Base-by-base conservation (phyloP, 208 protist genomes). In the Jaenimonas drosophilae region DNA sequence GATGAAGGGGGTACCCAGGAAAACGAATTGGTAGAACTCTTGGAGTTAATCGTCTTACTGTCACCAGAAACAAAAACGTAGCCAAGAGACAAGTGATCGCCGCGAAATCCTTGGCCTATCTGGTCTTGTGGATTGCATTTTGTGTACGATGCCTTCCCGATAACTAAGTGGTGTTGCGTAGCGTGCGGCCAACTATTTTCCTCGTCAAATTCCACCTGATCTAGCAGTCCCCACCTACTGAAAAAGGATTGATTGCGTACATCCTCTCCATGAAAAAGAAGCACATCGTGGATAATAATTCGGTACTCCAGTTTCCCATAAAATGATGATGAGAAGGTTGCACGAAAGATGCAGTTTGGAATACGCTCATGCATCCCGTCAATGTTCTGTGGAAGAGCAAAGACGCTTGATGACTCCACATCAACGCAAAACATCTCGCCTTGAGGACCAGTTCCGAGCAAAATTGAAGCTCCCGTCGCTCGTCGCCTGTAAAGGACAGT, bases 271-370 rank as follows among this genome's bases (percentile, higher is more conserved):
- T 85, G 55, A 49, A 85, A 88, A 27, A 69, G 37, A 12, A 88
- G 46, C 34, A 92, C 59, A 49, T 92, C 84, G 32, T 87, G 68
- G 11, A 92, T 41, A 38, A 92, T 71, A 29, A 85, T 78, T 24
- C 74, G 62, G 52, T 71, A 80, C 20, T 92, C 73, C 17, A 63
- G 36, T 36, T 55, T 59, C 29, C 53, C 67, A 30, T 75, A 23
- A 37, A 70, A 76, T 16, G 74, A 82, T 14, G 79, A 58, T 16
- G 63, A 59, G n/a, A 89, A 24, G 0, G 69, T 78, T 16, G 58
- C 83, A 36, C 61, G 59, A 52, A 92, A 89, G 16, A 88, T 46
- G 32, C 73, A 75, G 24, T 70, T 64, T 4, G 38, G 53, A 33
- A 76, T 39, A 0, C 54, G 50, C 27, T 39, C 29, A 12, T 39